These are phyloP conservation scores for Clonostachys byssicola DNA, from an alignment of 2,329 filamentous ascomycete genomes.

Conservation along the genomic window DNA sequence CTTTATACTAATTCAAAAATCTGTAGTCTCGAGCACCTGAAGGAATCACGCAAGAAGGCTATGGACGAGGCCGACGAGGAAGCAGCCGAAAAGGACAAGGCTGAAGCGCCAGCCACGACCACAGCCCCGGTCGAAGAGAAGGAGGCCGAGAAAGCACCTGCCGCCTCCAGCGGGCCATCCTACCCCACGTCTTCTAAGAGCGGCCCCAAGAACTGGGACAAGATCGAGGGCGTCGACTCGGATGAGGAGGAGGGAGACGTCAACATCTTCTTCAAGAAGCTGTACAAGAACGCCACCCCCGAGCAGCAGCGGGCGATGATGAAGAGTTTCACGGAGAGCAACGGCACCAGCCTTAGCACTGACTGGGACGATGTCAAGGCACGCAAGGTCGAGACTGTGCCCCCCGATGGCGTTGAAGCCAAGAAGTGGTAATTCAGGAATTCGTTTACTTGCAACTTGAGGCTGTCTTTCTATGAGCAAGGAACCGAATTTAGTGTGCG, in stretches of 20 bases:
- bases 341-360: slow-evolving; percentile 87
- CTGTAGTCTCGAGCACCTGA: too few relatives aligned
- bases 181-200: slow-evolving; percentile 85
- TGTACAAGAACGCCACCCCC: slow-evolving; percentile 72
- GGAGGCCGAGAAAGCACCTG: neutral
- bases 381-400: slow-evolving; percentile 65
- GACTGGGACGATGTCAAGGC: slow-evolving; percentile 81
- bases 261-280: slow-evolving; percentile 83
- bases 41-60: too few relatives aligned
- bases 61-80: too few relatives aligned
- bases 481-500: too few relatives aligned
- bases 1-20: neutral
- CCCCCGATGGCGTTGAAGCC: slow-evolving; percentile 73
- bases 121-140: too few relatives aligned
- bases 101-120: too few relatives aligned
- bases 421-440: slow-evolving; percentile 57
- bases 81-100: too few relatives aligned
- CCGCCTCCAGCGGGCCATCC: slow-evolving; percentile 32
- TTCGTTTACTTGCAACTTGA: neutral
- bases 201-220: slow-evolving; percentile 92
- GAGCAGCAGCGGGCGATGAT: slow-evolving; percentile 93
- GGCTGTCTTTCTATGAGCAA: too few relatives aligned
- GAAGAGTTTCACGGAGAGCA: slow-evolving; percentile 94
- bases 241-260: slow-evolving; percentile 60
- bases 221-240: slow-evolving; percentile 51